A percentile compares a stretch with the other conserved stretches of the same genome.
Conservation (phyloP, 257 asterid genomes). For the Solanum etuberosum region DNA sequence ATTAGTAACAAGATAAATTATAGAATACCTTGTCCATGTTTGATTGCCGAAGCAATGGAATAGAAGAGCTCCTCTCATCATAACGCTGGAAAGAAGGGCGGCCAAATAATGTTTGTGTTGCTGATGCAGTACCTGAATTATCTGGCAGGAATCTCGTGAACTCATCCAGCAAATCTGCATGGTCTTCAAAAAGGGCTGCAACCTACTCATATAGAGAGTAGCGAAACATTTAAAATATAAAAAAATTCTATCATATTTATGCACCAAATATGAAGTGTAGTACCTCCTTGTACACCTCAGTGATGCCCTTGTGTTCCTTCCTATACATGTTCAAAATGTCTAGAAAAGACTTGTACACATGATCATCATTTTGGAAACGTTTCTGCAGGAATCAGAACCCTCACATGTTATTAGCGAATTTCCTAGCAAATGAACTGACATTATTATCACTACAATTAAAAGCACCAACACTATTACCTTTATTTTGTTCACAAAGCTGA, state of each 20-base stretch:
- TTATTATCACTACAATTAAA: background rate
- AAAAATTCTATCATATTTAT: background rate
- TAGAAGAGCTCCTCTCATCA: slow-evolving; percentile 54
- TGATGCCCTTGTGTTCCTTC: slow-evolving; percentile 56
- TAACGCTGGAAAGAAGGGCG: slow-evolving; percentile 33
- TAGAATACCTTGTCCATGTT: slow-evolving; percentile 43
- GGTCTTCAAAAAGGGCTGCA: slow-evolving; percentile 44
- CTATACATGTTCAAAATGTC: slow-evolving; percentile 66
- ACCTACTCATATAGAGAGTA: slow-evolving; percentile 26
- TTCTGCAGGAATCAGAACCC: slow-evolving; percentile 26
- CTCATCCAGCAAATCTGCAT: slow-evolving; percentile 68
- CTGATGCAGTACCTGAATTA: slow-evolving; percentile 44
- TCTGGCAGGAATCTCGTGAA: slow-evolving; percentile 70
- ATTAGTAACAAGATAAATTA: background rate
- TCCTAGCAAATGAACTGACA: background rate
- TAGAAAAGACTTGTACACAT: slow-evolving; percentile 54
- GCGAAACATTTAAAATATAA: background rate
- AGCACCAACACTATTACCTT: slow-evolving; percentile 28
- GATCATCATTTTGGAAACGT: slow-evolving; percentile 57
- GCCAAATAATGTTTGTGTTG: slow-evolving; percentile 31
- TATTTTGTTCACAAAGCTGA: slow-evolving; percentile 58
- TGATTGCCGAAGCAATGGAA: slow-evolving; percentile 40
- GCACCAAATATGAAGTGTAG: background rate
- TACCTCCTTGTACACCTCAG: slow-evolving; percentile 62
- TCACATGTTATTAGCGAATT: background rate